Evolutionary conservation across 2,329 filamentous ascomycete species (phyloP), one percentile per base, ranked within the genome.

Genomic region (Penicillium sp.): DNA sequence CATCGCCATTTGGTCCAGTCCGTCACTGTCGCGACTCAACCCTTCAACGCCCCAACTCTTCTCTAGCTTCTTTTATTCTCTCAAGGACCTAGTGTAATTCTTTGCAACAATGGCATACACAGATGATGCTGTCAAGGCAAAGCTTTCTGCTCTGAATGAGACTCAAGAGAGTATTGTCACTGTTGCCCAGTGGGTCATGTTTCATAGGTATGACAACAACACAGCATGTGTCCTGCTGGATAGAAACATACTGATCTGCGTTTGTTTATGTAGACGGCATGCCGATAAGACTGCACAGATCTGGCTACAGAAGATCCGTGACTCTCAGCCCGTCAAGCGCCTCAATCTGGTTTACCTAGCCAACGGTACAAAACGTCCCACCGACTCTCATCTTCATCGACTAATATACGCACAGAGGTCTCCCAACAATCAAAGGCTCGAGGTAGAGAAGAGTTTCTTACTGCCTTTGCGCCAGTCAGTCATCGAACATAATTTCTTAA

Each of bases 161-260:
- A 96, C 92, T 11, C 93, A 99, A 74, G 95, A 99, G 74, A 96
- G 92, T 77, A 98, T 99, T 71, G 87, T 96, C 59, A 93, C 91
- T 35, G 93, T 96, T 61, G 92, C 95, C 56, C 93, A 98, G 87
- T 99, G 96, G 96, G 95, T 99, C 60, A 96, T 99, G 89, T 99
- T 99, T 74, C 93, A 99, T 78, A 89, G 92, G 92, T 96, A 87
- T 65, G 64, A 56, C 43, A 47, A 55, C 53, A 45, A 48, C 37
- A 27, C 43, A 35, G 39, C 55, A 45, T 21, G 3, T 33, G 19
- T 27, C 37, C 8, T 29, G 26, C 13, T 8, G 45, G 50, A n/a
- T 33, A 35, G 27, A 33, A 43, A 43, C 13, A 37, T 19, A 39
- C 63, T 70, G 57, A 71, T 45, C 16, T 43, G 22, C n/a, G 14